Base-by-base conservation (phyloP, 2,329 filamentous ascomycete genomes). In the Lasiodiplodia citricola region DNA sequence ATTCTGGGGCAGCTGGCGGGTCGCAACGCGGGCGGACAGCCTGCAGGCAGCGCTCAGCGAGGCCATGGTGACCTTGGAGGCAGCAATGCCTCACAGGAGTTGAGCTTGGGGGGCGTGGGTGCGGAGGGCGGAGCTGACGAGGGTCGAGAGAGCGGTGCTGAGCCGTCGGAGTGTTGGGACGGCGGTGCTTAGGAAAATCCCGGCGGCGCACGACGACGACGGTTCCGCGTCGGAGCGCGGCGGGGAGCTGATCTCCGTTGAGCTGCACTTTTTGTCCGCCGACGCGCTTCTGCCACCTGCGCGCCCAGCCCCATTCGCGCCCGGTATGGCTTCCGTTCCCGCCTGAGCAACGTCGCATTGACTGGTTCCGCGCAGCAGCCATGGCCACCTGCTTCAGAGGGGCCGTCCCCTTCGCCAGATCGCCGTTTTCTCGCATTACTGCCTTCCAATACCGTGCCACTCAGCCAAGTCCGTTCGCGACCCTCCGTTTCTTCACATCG, bases 41-140 rank as follows among this genome's bases (percentile, higher is more conserved):
- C 89, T 88, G 80, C 87, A 90, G 77, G 86, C 88, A 78, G 86
- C 83, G 78, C 86, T 85, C 77, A 92, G 83, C 75, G 89, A 91
- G 79, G 90, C 89, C 90, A 92, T 92, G 14, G 23, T 64, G 67
- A 68, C 67, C 67, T 54, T 52, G 35, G 57, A 68, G 67, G 67
- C 67, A 44, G 28, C 67, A 64, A 64, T 68, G 67, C 67, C 67
- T 68, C 67, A 16, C 21, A 37, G 60, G 52, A 25, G 37, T 37
- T 68, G 56, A 13, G 28, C 38, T 21, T 35, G 28, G 25, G 47
- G 31, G 18, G 41, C 54, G 65, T 58, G 65, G 35, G 51, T 18
- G 63, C 38, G 23, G 51, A 54, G 35, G 38, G 66, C 23, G 35
- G 55, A 44, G 55, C 47, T 54, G 67, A n/a, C 44, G 44, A 64